A percentile compares a stretch with the other conserved stretches of the same genome.
Evolutionary conservation across 768 basidiomycete species (phyloP).

Genomic region (Rhizopogon roseolus): DNA sequence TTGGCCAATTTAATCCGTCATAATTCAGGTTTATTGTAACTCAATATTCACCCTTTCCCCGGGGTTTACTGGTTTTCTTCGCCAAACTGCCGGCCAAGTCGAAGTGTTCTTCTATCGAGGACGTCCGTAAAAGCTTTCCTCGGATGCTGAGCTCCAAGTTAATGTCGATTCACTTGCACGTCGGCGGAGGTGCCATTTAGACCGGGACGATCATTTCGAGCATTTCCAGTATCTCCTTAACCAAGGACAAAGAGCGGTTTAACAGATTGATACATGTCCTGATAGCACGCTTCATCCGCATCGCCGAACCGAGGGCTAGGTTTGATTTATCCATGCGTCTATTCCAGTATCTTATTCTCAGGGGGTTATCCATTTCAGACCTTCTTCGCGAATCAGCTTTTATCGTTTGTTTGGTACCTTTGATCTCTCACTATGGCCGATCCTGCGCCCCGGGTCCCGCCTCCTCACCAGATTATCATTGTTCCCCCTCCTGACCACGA

Average conservation of each 20-base stretch:
- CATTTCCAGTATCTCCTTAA: neutral
- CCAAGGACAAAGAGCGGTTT: neutral
- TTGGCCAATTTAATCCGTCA: neutral
- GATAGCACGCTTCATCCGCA: constrained; percentile 5
- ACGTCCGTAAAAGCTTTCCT: neutral
- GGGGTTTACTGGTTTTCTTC: too few species aligned
- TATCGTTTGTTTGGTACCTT: neutral
- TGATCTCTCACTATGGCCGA: constrained; percentile 8
- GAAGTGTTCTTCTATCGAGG: too few species aligned
- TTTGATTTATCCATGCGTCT: constrained; percentile 1
- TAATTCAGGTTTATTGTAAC: too few species aligned
- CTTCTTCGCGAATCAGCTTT: constrained; percentile 10
- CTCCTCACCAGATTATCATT: constrained; percentile 56
- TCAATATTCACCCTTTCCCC: too few species aligned
- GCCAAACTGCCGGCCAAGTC: too few species aligned
- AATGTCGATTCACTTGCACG: neutral
- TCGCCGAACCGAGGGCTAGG: constrained; percentile 12
- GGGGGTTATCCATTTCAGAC: constrained; percentile 9
- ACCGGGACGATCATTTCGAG: neutral
- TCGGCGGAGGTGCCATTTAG: neutral
- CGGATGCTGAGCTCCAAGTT: neutral
- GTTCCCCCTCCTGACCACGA: constrained; percentile 32
- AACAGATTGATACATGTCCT: constrained; percentile 1
- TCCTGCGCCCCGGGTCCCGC: constrained; percentile 14
- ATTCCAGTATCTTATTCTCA: neutral